Conservation (phyloP, 805 yeast species). For the Kockiozyma suomiensis region DNA sequence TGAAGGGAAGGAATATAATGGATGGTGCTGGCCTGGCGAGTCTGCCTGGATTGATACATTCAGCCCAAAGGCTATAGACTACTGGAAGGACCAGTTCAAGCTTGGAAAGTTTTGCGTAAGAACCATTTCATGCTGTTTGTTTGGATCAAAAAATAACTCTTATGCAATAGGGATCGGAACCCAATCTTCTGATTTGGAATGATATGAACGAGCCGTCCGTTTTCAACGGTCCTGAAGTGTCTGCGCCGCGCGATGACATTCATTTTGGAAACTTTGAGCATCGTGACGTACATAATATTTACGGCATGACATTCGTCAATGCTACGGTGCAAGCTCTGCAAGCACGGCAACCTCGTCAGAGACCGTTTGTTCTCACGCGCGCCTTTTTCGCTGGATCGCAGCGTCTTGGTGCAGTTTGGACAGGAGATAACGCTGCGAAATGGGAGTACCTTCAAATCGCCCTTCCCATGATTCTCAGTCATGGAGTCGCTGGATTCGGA, state of each 20-base stretch:
- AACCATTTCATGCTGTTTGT: neutral
- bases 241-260: slow-evolving; percentile 78
- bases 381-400: slow-evolving; percentile 91
- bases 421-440: slow-evolving; percentile 92
- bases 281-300: slow-evolving; percentile 85
- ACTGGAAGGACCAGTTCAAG: slow-evolving; percentile 62
- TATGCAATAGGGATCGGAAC: slow-evolving; percentile 41
- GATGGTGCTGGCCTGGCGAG: slow-evolving; percentile 98
- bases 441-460: slow-evolving; percentile 86
- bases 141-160: neutral
- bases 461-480: slow-evolving; percentile 83
- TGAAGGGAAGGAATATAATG: slow-evolving; percentile 59
- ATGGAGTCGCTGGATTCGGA: slow-evolving; percentile 83
- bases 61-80: slow-evolving; percentile 58
- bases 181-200: slow-evolving; percentile 87
- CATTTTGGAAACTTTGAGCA: slow-evolving; percentile 87
- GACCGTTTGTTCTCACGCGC: slow-evolving; percentile 89
- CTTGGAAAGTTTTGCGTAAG: slow-evolving; percentile 46
- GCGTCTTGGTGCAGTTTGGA: slow-evolving; percentile 91
- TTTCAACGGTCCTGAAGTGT: slow-evolving; percentile 91
- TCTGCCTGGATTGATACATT: slow-evolving; percentile 91
- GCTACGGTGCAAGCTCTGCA: slow-evolving; percentile 71
- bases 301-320: slow-evolving; percentile 78
- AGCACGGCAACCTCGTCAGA: slow-evolving; percentile 49
- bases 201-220: slow-evolving; percentile 98